These are phyloP conservation scores for Inga leiocalycina DNA, from an alignment of 306 rosid genomes.

Conservation along the genomic window DNA sequence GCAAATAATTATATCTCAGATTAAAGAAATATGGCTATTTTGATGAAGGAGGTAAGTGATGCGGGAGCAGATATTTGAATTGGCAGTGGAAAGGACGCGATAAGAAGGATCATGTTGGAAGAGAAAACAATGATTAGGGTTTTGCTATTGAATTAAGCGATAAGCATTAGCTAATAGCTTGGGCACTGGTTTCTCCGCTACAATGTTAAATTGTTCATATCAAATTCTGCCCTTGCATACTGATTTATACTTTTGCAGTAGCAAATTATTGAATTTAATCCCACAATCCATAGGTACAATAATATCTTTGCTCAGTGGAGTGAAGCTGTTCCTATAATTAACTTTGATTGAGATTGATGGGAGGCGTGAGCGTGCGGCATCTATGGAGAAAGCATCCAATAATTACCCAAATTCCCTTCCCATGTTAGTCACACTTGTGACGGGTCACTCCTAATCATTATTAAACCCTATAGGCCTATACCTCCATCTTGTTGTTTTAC, in stretches of 20 bases:
- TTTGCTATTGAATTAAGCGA: too few species aligned
- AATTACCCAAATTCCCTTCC: background rate
- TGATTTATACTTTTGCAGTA: too few species aligned
- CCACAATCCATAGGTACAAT: too few species aligned
- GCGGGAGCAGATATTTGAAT: background rate
- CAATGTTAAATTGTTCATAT: too few species aligned
- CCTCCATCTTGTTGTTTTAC: background rate
- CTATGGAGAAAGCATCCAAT: background rate
- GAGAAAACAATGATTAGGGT: slow-evolving; percentile 33
- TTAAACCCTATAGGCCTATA: background rate
- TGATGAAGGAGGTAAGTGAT: too few species aligned
- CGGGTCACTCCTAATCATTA: slow-evolving; percentile 30
- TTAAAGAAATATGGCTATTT: too few species aligned
- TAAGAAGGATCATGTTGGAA: slow-evolving; percentile 18
- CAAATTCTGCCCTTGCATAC: too few species aligned
- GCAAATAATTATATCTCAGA: background rate
- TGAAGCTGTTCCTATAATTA: background rate
- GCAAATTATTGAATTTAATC: background rate
- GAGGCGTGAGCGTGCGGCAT: slow-evolving; percentile 17
- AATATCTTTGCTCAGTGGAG: background rate
- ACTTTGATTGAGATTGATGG: slow-evolving; percentile 25
- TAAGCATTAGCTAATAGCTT: too few species aligned
- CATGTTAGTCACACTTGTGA: background rate
- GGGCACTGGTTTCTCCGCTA: background rate
- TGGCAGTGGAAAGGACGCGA: background rate